Conservation (phyloP, 1,284 basidiomycete genomes). For the Caloboletus inedulis region DNA sequence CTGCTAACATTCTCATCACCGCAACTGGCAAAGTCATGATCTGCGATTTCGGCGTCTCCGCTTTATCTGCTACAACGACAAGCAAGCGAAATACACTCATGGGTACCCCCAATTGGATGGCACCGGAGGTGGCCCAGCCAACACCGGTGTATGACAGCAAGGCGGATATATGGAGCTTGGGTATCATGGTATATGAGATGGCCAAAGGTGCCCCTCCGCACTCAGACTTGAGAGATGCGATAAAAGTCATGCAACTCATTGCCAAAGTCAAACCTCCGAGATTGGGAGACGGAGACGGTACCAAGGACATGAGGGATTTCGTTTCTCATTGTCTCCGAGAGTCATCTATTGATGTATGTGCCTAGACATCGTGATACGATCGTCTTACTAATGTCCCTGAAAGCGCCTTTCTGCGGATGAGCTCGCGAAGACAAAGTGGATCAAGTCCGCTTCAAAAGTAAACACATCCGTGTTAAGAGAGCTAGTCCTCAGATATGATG, state of each 20-base stretch:
- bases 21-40: conserved; percentile 87
- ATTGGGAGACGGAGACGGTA: conserved; percentile 74
- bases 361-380: background rate
- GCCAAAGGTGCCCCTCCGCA: conserved; percentile 91
- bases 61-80: conserved; percentile 80
- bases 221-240: conserved; percentile 76
- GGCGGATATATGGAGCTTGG: conserved; percentile 96
- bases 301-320: conserved; percentile 87
- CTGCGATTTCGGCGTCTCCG: conserved; percentile 96
- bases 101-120: conserved; percentile 99
- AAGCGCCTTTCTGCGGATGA: conserved; percentile 91
- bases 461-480: conserved; percentile 78
- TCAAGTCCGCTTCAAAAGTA: conserved; percentile 72
- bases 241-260: conserved; percentile 90
- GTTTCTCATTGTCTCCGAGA: conserved; percentile 84
- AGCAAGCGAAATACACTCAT: conserved; percentile 94
- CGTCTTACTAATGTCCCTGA: conserved; percentile 10
- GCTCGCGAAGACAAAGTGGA: conserved; percentile 89
- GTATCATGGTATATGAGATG: conserved; percentile 95
- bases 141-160: conserved; percentile 89
- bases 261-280: conserved; percentile 84
- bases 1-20: conserved; percentile 92
- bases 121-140: conserved; percentile 91
- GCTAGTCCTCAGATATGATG: conserved; percentile 71
- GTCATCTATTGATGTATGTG: conserved; percentile 71